Conservation (phyloP, 1,284 basidiomycete genomes). For the Rhodotorula glutinis region DNA sequence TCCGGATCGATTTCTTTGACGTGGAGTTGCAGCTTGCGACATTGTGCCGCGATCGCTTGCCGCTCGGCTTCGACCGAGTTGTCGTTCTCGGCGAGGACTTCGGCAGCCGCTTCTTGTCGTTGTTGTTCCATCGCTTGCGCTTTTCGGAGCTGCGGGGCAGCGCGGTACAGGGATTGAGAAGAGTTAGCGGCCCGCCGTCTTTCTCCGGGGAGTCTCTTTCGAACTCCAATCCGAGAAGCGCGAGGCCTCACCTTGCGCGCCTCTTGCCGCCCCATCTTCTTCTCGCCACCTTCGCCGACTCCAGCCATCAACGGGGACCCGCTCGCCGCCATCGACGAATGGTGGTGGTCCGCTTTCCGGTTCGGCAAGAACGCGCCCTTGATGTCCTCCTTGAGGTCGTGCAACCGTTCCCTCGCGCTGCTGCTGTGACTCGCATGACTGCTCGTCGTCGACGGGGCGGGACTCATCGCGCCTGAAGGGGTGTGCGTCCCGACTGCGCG, state of each 20-base stretch:
- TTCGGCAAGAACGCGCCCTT: conserved; percentile 27
- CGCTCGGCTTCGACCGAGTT: conserved; percentile 37
- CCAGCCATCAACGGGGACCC: too few relatives aligned
- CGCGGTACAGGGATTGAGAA: fast-evolving
- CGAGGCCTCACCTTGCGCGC: conserved; percentile 29
- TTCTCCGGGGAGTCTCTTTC: too few relatives aligned
- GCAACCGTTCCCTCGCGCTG: conserved; percentile 20
- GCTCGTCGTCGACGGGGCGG: conserved; percentile 3
- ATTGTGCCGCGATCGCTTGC: conserved; percentile 31
- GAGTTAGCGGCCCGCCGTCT: not conserved
- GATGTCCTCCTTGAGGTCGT: conserved; percentile 32
- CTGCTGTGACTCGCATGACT: not conserved
- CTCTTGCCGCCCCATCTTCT: conserved; percentile 30
- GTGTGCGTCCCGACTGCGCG: not conserved
- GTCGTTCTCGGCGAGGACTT: conserved; percentile 35
- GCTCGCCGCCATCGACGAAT: too few relatives aligned
- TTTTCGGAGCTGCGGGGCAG: conserved; percentile 26
- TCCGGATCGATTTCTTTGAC: conserved; percentile 42
- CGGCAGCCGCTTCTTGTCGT: conserved; percentile 33
- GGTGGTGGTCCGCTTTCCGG: not conserved
- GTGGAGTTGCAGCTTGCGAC: conserved; percentile 30
- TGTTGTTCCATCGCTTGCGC: conserved; percentile 29
- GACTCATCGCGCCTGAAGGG: not conserved
- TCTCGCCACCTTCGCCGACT: conserved; percentile 8
- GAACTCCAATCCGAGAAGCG: too few relatives aligned